These are phyloP conservation scores for Bipolaris oryzae DNA, from an alignment of 2,329 filamentous ascomycete species.

Conservation along the genomic window DNA sequence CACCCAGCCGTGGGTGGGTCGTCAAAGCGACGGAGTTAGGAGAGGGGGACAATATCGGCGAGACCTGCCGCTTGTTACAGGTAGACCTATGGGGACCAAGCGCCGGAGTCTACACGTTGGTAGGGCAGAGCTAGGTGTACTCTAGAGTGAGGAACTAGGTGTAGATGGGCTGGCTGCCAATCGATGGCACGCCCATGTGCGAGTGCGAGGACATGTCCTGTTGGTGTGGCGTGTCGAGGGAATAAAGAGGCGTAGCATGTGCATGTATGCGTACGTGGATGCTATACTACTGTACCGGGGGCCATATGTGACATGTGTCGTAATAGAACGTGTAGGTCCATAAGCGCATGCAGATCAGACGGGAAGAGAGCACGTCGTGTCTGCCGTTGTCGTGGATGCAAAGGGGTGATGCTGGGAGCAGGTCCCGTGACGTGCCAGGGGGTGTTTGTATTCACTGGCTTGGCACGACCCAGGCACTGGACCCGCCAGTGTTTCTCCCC, in stretches of 20 bases:
- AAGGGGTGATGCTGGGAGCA: not conserved
- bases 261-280: not conserved
- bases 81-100: not conserved
- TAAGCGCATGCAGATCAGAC: slow-evolving; percentile 34
- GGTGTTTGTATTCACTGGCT: not conserved
- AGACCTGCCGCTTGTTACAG: not conserved
- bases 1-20: not conserved
- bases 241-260: not conserved
- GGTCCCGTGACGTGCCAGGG: slow-evolving; percentile 13
- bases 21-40: not conserved
- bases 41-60: slow-evolving; percentile 11
- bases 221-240: not conserved
- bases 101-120: not conserved
- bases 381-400: not conserved
- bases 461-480: not conserved
- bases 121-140: not conserved
- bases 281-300: not conserved
- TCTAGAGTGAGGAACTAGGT: too few relatives aligned
- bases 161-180: too few relatives aligned
- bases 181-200: not conserved
- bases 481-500: too few relatives aligned
- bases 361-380: slow-evolving; percentile 22
- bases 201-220: not conserved
- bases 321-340: slow-evolving; percentile 17
- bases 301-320: slow-evolving; percentile 20